Percentiles rank a stretch among this genome's conserved stretches.
Conservation (phyloP, 495 filamentous ascomycete species). For the Hypoxylon cercidicola region DNA sequence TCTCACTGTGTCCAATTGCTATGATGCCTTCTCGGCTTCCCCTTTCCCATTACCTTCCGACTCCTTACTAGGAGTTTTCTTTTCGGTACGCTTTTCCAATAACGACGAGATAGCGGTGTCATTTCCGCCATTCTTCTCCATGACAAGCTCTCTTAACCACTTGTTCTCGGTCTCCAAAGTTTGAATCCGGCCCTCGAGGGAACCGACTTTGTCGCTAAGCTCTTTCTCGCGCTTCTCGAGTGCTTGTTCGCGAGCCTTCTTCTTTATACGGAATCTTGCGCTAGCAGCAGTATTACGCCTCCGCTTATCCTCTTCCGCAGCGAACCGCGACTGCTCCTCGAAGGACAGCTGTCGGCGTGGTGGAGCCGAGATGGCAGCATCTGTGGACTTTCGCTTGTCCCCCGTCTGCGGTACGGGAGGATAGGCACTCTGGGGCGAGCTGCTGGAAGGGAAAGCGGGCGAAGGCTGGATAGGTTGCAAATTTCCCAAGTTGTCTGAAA, state of each 20-base stretch:
- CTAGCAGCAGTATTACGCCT: slow-evolving; percentile 94
- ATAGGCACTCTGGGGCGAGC: slow-evolving; percentile 54
- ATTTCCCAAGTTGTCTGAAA: slow-evolving; percentile 54
- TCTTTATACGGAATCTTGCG: slow-evolving; percentile 97
- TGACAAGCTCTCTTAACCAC: slow-evolving; percentile 93
- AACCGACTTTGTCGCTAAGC: slow-evolving; percentile 82
- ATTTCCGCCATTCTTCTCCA: slow-evolving; percentile 82
- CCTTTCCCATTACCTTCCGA: slow-evolving; percentile 23
- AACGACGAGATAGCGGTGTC: slow-evolving; percentile 59
- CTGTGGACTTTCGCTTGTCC: slow-evolving; percentile 63
- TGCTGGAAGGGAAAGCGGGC: slow-evolving; percentile 52
- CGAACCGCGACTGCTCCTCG: slow-evolving; percentile 77
- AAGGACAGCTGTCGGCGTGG: slow-evolving; percentile 57
- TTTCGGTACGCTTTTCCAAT: slow-evolving; percentile 53
- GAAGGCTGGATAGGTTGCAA: slow-evolving; percentile 61
- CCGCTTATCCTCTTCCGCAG: slow-evolving; percentile 97
- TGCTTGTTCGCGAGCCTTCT: slow-evolving; percentile 97
- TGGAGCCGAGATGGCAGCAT: slow-evolving; percentile 47
- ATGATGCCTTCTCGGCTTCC: slow-evolving; percentile 37
- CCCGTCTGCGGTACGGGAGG: slow-evolving; percentile 50
- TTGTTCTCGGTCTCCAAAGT: slow-evolving; percentile 95
- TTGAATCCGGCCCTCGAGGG: slow-evolving; percentile 82
- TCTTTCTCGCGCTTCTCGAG: slow-evolving; percentile 92
- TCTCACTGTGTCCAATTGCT: slow-evolving; percentile 11
- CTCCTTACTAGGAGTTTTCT: slow-evolving; percentile 30